A percentile compares a stretch with the other conserved stretches of the same genome.
phyloP scores from a whole-genome alignment of 169 alveolate species.

The Plasmodium sp. region DNA sequence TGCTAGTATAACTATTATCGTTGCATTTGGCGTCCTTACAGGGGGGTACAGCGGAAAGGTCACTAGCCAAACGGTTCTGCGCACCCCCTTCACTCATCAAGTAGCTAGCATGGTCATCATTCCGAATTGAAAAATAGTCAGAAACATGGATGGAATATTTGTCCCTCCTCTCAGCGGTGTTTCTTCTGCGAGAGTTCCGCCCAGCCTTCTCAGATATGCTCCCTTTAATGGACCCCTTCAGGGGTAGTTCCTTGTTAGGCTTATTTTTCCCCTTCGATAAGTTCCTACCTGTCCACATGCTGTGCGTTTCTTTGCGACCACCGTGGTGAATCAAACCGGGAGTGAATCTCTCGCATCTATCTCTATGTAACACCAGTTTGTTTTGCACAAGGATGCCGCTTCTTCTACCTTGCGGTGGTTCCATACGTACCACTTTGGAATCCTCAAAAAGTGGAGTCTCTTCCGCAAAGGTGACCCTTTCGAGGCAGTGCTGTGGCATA shows the following conservation, averaged over 20 bases:
- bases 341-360: not conserved
- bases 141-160: slow-evolving; percentile 1
- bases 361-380: not conserved
- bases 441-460: not conserved
- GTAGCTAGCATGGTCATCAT: slow-evolving; percentile 32
- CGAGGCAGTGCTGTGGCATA: not conserved
- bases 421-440: not conserved
- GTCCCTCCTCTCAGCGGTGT: slow-evolving; percentile 8
- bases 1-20: not conserved
- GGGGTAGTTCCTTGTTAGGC: not conserved
- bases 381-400: not conserved
- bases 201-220: not conserved
- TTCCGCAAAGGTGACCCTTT: not conserved
- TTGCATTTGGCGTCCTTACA: not conserved
- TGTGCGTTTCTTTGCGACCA: not conserved
- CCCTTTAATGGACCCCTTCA: not conserved
- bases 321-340: not conserved
- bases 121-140: slow-evolving; percentile 16
- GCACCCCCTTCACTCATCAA: not conserved
- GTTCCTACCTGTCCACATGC: not conserved
- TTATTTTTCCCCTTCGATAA: not conserved
- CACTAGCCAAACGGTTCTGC: not conserved
- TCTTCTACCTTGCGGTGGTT: not conserved
- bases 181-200: not conserved
- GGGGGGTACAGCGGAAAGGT: not conserved